A percentile compares a stretch with the other conserved stretches of the same genome.
These are phyloP conservation scores for Dimocarpus longan DNA, from an alignment of 345 rosid species.

Conservation along the genomic window DNA sequence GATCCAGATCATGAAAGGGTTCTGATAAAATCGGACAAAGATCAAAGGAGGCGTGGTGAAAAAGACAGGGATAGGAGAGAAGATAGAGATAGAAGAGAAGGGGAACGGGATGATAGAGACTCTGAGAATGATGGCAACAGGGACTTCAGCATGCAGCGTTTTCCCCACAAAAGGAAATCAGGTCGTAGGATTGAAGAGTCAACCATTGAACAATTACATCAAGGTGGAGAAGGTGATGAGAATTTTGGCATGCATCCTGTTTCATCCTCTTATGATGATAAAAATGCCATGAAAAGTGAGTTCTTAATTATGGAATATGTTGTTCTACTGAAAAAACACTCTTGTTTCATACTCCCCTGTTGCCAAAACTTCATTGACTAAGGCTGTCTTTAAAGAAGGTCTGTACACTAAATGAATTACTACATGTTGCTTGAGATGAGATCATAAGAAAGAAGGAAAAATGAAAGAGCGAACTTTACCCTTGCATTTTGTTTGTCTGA, in stretches of 20 bases:
- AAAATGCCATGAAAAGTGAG: slow-evolving; percentile 64
- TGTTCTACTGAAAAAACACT: neutral
- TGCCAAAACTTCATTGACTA: neutral
- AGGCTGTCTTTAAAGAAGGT: neutral
- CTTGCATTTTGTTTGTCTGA: neutral
- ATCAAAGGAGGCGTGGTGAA: slow-evolving; percentile 67
- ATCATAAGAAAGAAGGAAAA: neutral
- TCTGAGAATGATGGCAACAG: slow-evolving; percentile 62
- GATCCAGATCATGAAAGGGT: slow-evolving; percentile 64
- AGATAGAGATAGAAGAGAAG: slow-evolving; percentile 66
- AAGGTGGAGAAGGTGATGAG: slow-evolving; percentile 62
- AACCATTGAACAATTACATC: slow-evolving; percentile 52
- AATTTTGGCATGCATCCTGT: slow-evolving; percentile 49
- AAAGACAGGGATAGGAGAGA: slow-evolving; percentile 75
- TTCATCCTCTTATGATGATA: slow-evolving; percentile 69
- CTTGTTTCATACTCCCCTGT: neutral
- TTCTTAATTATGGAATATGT: slow-evolving; percentile 15
- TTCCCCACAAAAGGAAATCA: slow-evolving; percentile 52
- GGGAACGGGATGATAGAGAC: slow-evolving; percentile 54
- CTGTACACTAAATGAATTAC: neutral
- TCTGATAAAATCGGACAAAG: slow-evolving; percentile 60
- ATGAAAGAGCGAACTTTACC: neutral
- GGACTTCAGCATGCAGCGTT: slow-evolving; percentile 58
- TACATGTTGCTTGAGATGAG: neutral
- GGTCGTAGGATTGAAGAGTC: slow-evolving; percentile 45